These are phyloP conservation scores for Aspergillus bombycis DNA, from an alignment of 2,329 filamentous ascomycete genomes.

Conservation along the genomic window DNA sequence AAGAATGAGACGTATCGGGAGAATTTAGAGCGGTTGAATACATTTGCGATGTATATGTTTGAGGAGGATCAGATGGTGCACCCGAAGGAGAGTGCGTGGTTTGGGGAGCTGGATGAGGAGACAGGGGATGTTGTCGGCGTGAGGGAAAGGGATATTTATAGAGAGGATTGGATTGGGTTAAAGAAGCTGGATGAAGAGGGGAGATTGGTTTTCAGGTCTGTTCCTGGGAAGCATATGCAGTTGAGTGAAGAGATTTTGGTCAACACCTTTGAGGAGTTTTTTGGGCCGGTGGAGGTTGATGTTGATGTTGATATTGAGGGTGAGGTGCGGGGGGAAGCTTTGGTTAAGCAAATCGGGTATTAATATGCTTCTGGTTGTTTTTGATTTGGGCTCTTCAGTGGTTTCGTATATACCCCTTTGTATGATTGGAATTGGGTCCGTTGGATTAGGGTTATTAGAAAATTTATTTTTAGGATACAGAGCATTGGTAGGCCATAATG, in stretches of 20 bases:
- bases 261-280: constrained; percentile 62
- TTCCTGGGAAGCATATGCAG: constrained; percentile 82
- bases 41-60: constrained; percentile 89
- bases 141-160: constrained; percentile 72
- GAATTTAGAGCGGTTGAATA: constrained; percentile 70
- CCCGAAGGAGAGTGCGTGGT: constrained; percentile 90
- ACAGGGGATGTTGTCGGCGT: constrained; percentile 65
- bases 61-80: constrained; percentile 82
- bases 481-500: background rate
- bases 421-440: background rate
- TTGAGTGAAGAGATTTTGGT: constrained; percentile 68
- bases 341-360: constrained; percentile 24
- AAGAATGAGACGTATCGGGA: constrained; percentile 77
- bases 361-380: background rate
- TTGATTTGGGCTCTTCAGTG: background rate
- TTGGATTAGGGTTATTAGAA: background rate
- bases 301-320: background rate
- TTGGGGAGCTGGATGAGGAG: constrained; percentile 78
- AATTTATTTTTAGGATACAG: background rate
- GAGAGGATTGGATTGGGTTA: constrained; percentile 91
- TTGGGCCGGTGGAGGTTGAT: constrained; percentile 36
- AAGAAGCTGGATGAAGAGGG: constrained; percentile 77
- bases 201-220: constrained; percentile 72
- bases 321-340: background rate
- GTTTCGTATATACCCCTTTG: constrained; percentile 2